Evolutionary conservation across 805 yeast genomes (phyloP).

Genomic region (Zygoascus bituminiphila): DNA sequence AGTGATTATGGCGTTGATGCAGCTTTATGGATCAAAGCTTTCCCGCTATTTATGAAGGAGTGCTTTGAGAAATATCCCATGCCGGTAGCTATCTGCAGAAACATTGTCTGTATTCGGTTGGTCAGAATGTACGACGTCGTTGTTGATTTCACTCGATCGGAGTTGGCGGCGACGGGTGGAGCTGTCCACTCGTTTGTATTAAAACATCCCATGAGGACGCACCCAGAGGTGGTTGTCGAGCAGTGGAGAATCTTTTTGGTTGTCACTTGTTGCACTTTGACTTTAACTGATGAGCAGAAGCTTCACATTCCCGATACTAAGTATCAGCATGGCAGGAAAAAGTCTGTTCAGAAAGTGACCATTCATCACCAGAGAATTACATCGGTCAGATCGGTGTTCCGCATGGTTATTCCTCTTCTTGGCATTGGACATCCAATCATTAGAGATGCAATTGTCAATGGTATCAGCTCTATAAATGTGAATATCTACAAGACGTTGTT

Average conservation of each 20-base stretch:
- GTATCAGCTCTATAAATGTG: constrained; percentile 81
- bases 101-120: constrained; percentile 79
- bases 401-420: constrained; percentile 76
- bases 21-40: constrained; percentile 89
- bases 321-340: constrained; percentile 54
- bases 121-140: constrained; percentile 56
- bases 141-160: constrained; percentile 20
- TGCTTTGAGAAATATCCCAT: constrained; percentile 81
- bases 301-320: constrained; percentile 46
- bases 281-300: constrained; percentile 82
- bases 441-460: constrained; percentile 81
- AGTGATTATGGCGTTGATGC: constrained; percentile 93
- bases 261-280: constrained; percentile 85
- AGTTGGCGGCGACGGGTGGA: constrained; percentile 1
- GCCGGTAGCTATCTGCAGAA: constrained; percentile 87
- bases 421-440: constrained; percentile 61
- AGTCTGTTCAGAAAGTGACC: constrained; percentile 68
- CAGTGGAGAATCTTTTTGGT: constrained; percentile 87
- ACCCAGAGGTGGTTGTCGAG: constrained; percentile 65
- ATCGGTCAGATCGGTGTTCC: constrained; percentile 82
- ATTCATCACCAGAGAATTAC: constrained; percentile 88
- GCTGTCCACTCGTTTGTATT: constrained; percentile 12
- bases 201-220: constrained; percentile 32
- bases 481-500: constrained; percentile 78
- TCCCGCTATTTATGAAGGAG: constrained; percentile 62